Conservation (phyloP, 352 stramenopile genomes). For the Phytophthora ramorum region DNA sequence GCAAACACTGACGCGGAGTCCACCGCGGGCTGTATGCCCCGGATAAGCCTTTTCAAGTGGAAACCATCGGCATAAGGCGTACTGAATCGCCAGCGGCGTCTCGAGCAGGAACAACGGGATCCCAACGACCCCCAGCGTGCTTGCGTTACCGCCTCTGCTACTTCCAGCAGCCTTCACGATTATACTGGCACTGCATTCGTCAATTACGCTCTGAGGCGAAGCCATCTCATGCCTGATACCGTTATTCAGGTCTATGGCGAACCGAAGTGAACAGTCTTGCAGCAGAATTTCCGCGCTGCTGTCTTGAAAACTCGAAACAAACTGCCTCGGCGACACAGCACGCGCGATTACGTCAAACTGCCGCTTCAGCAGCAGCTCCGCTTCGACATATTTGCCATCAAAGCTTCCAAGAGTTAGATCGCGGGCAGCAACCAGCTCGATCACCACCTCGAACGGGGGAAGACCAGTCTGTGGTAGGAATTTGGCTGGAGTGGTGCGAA, state of each 20-base stretch:
- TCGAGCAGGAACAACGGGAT: slow-evolving; percentile 58
- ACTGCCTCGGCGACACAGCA: slow-evolving; percentile 12
- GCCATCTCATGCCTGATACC: slow-evolving; percentile 8
- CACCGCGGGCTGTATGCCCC: slow-evolving; percentile 46
- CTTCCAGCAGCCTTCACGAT: slow-evolving; percentile 11
- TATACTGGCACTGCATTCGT: slow-evolving; percentile 33
- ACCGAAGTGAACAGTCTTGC: slow-evolving; percentile 22
- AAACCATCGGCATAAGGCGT: slow-evolving; percentile 67
- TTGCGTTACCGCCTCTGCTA: background rate
- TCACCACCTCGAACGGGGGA: slow-evolving; percentile 34
- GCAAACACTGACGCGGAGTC: slow-evolving; percentile 47
- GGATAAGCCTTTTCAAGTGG: slow-evolving; percentile 47
- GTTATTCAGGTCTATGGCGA: slow-evolving; percentile 20
- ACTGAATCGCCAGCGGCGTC: slow-evolving; percentile 52
- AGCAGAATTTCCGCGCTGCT: slow-evolving; percentile 12
- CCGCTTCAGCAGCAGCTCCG: slow-evolving; percentile 24
- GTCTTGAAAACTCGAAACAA: slow-evolving; percentile 22
- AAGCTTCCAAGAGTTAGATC: slow-evolving; percentile 16
- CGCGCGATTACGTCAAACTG: slow-evolving; percentile 18
- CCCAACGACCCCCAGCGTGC: slow-evolving; percentile 39
- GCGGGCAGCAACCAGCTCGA: slow-evolving; percentile 31
- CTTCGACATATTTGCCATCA: slow-evolving; percentile 19
- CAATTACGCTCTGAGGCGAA: slow-evolving; percentile 32
- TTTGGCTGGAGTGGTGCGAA: background rate
- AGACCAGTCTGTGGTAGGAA: background rate